Percentiles rank a stretch among this genome's conserved stretches.
These are phyloP conservation scores for Zea luxurians DNA, from an alignment of 176 grass and related monocot species.

Conservation along the genomic window DNA sequence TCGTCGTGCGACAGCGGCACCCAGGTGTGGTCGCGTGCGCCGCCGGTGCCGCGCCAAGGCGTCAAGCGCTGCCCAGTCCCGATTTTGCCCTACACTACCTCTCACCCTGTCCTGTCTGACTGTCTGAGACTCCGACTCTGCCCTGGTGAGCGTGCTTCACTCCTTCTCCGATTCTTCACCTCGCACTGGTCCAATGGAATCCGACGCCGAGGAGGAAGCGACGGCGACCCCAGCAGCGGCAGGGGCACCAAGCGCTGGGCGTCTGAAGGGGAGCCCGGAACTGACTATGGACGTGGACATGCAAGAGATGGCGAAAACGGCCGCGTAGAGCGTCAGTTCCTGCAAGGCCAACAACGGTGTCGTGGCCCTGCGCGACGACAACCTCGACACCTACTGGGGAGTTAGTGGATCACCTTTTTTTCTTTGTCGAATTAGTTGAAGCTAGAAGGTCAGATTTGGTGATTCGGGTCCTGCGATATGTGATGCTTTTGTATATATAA, in stretches of 20 bases:
- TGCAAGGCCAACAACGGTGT: constrained; percentile 89
- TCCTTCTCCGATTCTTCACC: no score
- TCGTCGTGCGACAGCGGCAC: no score
- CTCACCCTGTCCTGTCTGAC: no score
- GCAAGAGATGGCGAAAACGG: constrained; percentile 83
- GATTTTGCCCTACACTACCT: no score
- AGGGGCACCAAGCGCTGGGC: constrained; percentile 34
- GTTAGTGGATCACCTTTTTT: constrained; percentile 37
- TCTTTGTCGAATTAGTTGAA: not conserved
- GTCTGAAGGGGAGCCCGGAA: constrained; percentile 60
- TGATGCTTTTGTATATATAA: no score
- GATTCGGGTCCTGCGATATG: not conserved
- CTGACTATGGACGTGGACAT: constrained; percentile 61
- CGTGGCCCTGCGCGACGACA: constrained; percentile 72
- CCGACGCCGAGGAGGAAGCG: constrained; percentile 80
- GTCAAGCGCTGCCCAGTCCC: no score
- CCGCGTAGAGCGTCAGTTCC: constrained; percentile 90
- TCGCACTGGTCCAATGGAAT: constrained; percentile 55
- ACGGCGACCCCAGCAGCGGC: no score
- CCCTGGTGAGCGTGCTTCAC: no score
- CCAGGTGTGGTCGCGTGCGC: no score
- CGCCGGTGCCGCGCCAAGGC: no score
- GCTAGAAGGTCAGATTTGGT: not conserved
- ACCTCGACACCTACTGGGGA: constrained; percentile 85
- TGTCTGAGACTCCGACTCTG: no score